Conservation (phyloP, 495 filamentous ascomycete species). For the Lasiosphaeria ovina region DNA sequence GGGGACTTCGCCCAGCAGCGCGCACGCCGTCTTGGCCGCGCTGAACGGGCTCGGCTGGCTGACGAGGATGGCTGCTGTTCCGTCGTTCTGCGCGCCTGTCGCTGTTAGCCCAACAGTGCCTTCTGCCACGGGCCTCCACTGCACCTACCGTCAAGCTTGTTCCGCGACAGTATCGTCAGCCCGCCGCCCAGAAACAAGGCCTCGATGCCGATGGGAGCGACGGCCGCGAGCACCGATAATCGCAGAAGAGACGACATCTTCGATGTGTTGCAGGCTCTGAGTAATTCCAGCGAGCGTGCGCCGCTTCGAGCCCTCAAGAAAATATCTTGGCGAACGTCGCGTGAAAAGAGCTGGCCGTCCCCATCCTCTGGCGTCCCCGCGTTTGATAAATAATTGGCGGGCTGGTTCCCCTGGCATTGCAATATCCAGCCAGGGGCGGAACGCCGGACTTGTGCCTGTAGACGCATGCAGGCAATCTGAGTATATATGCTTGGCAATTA, state of each 20-base stretch:
- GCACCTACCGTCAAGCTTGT: constrained; percentile 26
- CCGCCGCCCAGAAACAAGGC: constrained; percentile 25
- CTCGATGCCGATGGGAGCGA: neutral
- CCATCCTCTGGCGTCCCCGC: neutral
- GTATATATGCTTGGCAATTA: constrained; percentile 11
- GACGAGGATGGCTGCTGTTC: constrained; percentile 29
- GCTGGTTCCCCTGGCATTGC: neutral
- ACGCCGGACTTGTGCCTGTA: constrained; percentile 4
- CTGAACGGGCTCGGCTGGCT: constrained; percentile 22
- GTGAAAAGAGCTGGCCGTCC: too few relatives aligned
- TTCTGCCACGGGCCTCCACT: neutral
- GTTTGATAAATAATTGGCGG: neutral
- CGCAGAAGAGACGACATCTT: neutral
- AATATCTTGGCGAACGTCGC: neutral
- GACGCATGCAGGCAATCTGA: constrained; percentile 5
- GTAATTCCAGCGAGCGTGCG: neutral
- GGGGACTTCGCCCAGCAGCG: constrained; percentile 26
- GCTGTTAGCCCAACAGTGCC: neutral
- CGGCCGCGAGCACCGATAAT: neutral
- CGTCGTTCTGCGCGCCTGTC: constrained; percentile 25
- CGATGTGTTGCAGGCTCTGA: neutral
- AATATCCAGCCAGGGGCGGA: constrained; percentile 2
- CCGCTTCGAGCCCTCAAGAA: neutral
- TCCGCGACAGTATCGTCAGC: constrained; percentile 30
- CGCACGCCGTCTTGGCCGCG: constrained; percentile 22